These are phyloP conservation scores for Primulina huaijiensis DNA, from an alignment of 257 asterid genomes.

Conservation along the genomic window DNA sequence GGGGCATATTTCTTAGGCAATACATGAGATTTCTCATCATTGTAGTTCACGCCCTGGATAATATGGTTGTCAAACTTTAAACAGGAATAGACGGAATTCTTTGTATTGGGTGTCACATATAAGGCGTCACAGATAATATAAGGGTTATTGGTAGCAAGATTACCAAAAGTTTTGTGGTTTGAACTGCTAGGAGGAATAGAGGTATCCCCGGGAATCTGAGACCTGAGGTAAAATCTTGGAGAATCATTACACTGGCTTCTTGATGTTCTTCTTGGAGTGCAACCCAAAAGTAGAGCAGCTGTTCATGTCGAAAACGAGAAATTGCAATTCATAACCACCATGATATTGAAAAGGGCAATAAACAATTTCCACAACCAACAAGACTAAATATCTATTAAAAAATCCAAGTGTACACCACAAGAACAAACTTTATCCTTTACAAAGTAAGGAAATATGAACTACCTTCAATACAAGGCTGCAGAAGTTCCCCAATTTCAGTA, in stretches of 20 bases:
- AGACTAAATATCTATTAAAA: not conserved
- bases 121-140: slow-evolving; percentile 35
- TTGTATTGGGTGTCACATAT: slow-evolving; percentile 19
- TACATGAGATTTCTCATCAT: slow-evolving; percentile 22
- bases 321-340: slow-evolving; percentile 11
- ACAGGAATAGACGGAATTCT: slow-evolving; percentile 27
- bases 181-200: slow-evolving; percentile 35
- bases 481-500: slow-evolving; percentile 54
- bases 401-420: not conserved
- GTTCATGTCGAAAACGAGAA: slow-evolving; percentile 27
- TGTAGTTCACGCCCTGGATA: slow-evolving; percentile 22
- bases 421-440: not conserved
- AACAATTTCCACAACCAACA: not conserved
- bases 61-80: slow-evolving; percentile 13
- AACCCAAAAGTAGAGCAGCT: slow-evolving; percentile 95
- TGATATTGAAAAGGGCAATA: not conserved
- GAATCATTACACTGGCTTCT: slow-evolving; percentile 70
- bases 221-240: slow-evolving; percentile 62
- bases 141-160: slow-evolving; percentile 32
- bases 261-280: slow-evolving; percentile 81
- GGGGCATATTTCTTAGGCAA: slow-evolving; percentile 30
- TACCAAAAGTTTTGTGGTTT: slow-evolving; percentile 30
- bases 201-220: slow-evolving; percentile 31
- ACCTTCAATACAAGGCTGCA: slow-evolving; percentile 98
- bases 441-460: slow-evolving; percentile 8